Percentiles rank a stretch among this genome's conserved stretches.
These are phyloP conservation scores for Albatrellus ellisii DNA, from an alignment of 768 basidiomycete genomes.

Conservation along the genomic window DNA sequence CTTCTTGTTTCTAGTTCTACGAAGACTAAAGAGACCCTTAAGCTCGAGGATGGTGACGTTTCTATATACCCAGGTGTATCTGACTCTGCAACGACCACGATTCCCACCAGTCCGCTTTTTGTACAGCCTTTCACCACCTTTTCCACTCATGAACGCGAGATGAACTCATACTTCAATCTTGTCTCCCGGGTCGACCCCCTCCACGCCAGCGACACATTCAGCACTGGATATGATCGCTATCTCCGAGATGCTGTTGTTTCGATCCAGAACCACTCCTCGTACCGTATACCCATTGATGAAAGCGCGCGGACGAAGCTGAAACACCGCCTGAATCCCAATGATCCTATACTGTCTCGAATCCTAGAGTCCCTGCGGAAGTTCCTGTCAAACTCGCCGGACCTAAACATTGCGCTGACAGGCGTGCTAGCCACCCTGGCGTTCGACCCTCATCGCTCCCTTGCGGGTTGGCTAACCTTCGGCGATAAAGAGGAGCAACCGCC, in stretches of 20 bases:
- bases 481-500: constrained; percentile 24
- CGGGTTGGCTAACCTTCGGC: constrained; percentile 79
- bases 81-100: constrained; percentile 5
- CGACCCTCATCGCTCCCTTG: constrained; percentile 77
- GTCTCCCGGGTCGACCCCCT: constrained; percentile 69
- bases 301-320: constrained; percentile 31
- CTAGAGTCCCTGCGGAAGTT: constrained; percentile 64
- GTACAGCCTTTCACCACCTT: constrained; percentile 59
- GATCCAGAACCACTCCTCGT: constrained; percentile 54
- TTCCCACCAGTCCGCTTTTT: constrained; percentile 26
- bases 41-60: constrained; percentile 36
- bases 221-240: constrained; percentile 79
- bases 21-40: constrained; percentile 15
- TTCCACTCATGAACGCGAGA: constrained; percentile 75
- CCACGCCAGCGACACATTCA: constrained; percentile 59
- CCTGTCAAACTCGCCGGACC: constrained; percentile 76
- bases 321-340: constrained; percentile 69
- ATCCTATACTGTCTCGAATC: constrained; percentile 58
- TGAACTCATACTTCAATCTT: constrained; percentile 64
- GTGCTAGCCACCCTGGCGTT: constrained; percentile 66
- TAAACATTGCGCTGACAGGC: constrained; percentile 81
- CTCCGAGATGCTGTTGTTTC: constrained; percentile 59
- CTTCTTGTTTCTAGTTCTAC: constrained; percentile 16
- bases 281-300: constrained; percentile 31
- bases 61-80: constrained; percentile 31